Evolutionary conservation across 257 asterid genomes (phyloP).

Genomic region (Osmanthus fragrans): DNA sequence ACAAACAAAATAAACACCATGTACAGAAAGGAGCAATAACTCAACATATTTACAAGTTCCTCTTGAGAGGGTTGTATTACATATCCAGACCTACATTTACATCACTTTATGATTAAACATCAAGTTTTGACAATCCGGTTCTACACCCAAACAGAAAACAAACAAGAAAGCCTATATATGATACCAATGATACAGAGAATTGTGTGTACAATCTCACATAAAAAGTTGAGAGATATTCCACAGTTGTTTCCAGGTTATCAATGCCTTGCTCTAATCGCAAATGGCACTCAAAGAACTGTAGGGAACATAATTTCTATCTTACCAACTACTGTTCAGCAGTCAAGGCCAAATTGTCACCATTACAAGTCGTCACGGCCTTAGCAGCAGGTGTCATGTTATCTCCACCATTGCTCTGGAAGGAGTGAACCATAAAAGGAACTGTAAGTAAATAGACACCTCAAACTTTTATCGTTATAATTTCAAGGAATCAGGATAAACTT

Average conservation of each 20-base stretch:
- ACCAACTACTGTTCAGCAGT: slow-evolving; percentile 25
- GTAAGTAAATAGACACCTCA: neutral
- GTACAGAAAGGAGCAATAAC: neutral
- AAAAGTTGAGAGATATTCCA: slow-evolving; percentile 26
- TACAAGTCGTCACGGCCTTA: slow-evolving; percentile 41
- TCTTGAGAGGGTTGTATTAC: neutral
- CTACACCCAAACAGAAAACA: slow-evolving; percentile 8
- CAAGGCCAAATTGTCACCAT: slow-evolving; percentile 40
- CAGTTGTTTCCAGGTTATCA: slow-evolving; percentile 20
- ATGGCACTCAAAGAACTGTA: slow-evolving; percentile 1
- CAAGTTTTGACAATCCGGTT: slow-evolving; percentile 9
- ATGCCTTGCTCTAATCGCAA: slow-evolving; percentile 18
- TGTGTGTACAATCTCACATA: slow-evolving; percentile 34
- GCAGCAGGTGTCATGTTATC: slow-evolving; percentile 41
- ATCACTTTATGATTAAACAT: slow-evolving; percentile 16
- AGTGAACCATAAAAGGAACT: neutral
- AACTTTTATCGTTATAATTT: neutral
- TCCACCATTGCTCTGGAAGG: slow-evolving; percentile 55
- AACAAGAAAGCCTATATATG: slow-evolving; percentile 17
- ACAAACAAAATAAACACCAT: neutral
- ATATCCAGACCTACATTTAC: slow-evolving; percentile 1
- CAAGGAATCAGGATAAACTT: neutral
- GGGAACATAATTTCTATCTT: slow-evolving; percentile 12
- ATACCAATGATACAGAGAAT: slow-evolving; percentile 20
- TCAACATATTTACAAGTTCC: slow-evolving; percentile 2